These are phyloP conservation scores for Lipomyces yamadae DNA, from an alignment of 805 yeast species.

Conservation along the genomic window DNA sequence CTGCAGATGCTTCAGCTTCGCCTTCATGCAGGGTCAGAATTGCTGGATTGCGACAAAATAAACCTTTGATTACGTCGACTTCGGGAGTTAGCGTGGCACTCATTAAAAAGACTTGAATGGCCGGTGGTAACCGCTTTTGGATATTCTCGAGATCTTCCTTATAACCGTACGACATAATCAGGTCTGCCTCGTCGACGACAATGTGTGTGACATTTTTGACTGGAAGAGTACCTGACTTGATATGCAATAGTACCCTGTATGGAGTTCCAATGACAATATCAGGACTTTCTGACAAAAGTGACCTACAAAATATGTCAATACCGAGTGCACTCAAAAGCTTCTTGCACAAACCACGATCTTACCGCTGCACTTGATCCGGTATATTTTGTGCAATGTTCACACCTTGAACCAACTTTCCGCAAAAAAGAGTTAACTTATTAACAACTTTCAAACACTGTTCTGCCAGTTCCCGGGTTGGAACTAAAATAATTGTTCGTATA, in stretches of 20 bases:
- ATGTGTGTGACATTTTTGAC: slow-evolving; percentile 63
- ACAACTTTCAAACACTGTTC: slow-evolving; percentile 79
- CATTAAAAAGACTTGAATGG: slow-evolving; percentile 90
- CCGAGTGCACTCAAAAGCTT: background rate
- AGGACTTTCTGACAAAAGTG: slow-evolving; percentile 74
- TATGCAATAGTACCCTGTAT: slow-evolving; percentile 63
- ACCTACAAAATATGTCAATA: slow-evolving; percentile 41
- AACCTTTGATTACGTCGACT: slow-evolving; percentile 70
- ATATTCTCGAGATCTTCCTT: slow-evolving; percentile 78
- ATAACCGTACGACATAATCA: slow-evolving; percentile 87
- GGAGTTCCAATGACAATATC: slow-evolving; percentile 89
- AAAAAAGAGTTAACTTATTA: slow-evolving; percentile 68
- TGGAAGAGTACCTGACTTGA: slow-evolving; percentile 54
- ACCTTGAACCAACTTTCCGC: slow-evolving; percentile 66
- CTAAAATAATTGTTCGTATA: slow-evolving; percentile 71
- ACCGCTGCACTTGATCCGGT: slow-evolving; percentile 67
- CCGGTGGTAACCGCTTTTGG: slow-evolving; percentile 69
- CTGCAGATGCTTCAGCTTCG: slow-evolving; percentile 54
- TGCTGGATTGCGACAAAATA: slow-evolving; percentile 77
- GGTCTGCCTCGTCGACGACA: slow-evolving; percentile 94
- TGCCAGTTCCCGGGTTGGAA: slow-evolving; percentile 91
- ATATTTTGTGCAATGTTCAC: slow-evolving; percentile 71
- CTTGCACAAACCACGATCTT: background rate
- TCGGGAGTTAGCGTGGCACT: slow-evolving; percentile 94
- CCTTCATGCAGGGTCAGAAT: slow-evolving; percentile 65